Base-by-base conservation (phyloP, 2,329 filamentous ascomycete species). In the Furcasterigmium furcatum region DNA sequence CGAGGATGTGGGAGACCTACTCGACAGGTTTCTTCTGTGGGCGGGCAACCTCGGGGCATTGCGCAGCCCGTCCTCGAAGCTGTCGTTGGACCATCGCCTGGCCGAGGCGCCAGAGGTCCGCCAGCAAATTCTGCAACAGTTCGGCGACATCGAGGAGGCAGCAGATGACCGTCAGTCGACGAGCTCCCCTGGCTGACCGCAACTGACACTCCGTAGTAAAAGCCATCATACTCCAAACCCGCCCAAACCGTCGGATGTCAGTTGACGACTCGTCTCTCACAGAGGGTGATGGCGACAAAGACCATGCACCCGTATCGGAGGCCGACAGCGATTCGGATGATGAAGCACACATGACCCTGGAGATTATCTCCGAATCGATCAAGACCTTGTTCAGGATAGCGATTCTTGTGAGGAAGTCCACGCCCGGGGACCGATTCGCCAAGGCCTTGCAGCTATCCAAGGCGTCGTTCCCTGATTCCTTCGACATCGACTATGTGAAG, bases 401-500 rank as follows among this genome's bases (percentile, higher is more conserved):
- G 2, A 44, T 50, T 5, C 39, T 54, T 2, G 42, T 56, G 8
- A 34, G 49, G 10, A 50, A 48, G 12, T 35, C 51, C 5, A 45
- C 22, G 14, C 34, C 46, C 8, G 35, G 29, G n/a, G 53, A 55
- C 13, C 43, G 44, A 9, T 52, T 53, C 30, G 30, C 41, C 9
- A 29, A 22, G 3, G 53, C 53, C 12, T 29, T 48, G 8, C 38
- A 46, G 14, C 19, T 20, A 7, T 38, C 44, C 1, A 24, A 36
- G 5, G 10, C 7, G n/a, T n/a, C n/a, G 0, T 52, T 51, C 24
- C 32, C 32, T 6, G 43, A 44, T 18, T 12, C 19, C 2, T 54
- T 52, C 30, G 48, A 55, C 39, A 54, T 55, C 22, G 39, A 46
- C 16, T 46, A 57, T 41, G 52, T 53, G 5, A 24, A 19, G 7